phyloP scores from a whole-genome alignment of 495 filamentous ascomycete genomes.

The Ramalina intermedia region DNA sequence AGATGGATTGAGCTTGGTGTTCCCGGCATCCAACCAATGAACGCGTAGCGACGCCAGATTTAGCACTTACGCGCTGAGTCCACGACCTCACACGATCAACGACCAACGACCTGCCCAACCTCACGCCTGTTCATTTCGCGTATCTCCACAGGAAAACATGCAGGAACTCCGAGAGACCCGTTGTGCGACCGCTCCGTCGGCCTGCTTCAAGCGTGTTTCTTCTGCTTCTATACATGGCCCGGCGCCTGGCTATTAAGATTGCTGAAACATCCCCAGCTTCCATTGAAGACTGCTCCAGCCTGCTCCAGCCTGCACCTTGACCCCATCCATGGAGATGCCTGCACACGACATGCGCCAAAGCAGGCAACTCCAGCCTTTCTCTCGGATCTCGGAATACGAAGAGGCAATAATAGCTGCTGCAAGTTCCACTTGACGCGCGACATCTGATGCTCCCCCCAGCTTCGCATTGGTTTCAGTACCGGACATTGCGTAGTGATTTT shows the following conservation, averaged over 20 bases:
- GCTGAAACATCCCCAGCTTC: neutral
- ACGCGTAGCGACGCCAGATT: slow-evolving; percentile 1
- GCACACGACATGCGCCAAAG: neutral
- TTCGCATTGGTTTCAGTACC: slow-evolving; percentile 8
- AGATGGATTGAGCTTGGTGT: neutral
- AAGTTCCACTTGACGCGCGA: slow-evolving; percentile 15
- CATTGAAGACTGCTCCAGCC: neutral
- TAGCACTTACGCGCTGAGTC: neutral
- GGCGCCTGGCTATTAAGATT: slow-evolving; percentile 1
- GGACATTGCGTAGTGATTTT: neutral
- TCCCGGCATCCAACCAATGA: slow-evolving; percentile 2
- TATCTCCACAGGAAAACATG: neutral
- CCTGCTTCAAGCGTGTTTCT: slow-evolving; percentile 1
- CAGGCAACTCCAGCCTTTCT: neutral
- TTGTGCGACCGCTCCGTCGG: neutral
- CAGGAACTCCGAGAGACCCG: neutral
- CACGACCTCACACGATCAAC: neutral
- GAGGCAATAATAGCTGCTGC: slow-evolving; percentile 3
- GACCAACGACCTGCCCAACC: neutral
- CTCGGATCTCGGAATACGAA: slow-evolving; percentile 2
- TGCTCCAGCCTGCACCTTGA: neutral
- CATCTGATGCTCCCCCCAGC: slow-evolving; percentile 9
- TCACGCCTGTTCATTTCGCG: neutral
- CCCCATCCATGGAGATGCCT: neutral
- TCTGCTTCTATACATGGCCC: slow-evolving; percentile 4